phyloP scores from a whole-genome alignment of 768 basidiomycete species.

The Gloeostereum incarnatum region DNA sequence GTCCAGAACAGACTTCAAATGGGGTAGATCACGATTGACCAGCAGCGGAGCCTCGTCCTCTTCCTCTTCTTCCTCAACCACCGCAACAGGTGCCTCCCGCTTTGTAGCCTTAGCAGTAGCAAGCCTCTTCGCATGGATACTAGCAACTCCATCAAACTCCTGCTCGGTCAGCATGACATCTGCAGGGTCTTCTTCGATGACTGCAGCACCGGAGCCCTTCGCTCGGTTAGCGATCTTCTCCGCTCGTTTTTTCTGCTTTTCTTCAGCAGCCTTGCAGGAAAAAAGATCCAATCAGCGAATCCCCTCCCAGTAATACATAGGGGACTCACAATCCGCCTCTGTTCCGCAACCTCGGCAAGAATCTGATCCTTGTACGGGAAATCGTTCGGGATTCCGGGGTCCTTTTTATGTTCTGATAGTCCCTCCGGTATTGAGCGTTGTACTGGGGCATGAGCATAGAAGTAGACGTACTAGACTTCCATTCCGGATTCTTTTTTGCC shows the following conservation, averaged over 20 bases:
- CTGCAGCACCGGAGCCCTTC: constrained; percentile 12
- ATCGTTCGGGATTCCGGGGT: constrained; percentile 88
- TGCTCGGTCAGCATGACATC: constrained; percentile 34
- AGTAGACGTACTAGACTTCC: constrained; percentile 73
- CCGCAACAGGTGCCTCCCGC: constrained; percentile 16
- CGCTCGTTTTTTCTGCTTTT: constrained; percentile 58
- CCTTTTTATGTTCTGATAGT: constrained; percentile 63
- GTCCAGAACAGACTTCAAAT: constrained; percentile 59
- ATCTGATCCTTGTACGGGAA: constrained; percentile 95
- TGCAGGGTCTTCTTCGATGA: constrained; percentile 16
- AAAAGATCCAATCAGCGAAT: not conserved
- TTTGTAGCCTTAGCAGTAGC: constrained; percentile 23
- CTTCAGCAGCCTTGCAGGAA: constrained; percentile 56
- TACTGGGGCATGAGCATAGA: not conserved
- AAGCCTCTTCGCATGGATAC: constrained; percentile 30
- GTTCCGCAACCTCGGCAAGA: constrained; percentile 80
- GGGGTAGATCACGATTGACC: constrained; percentile 53
- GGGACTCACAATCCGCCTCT: constrained; percentile 57
- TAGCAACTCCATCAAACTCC: constrained; percentile 38
- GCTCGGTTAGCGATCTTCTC: constrained; percentile 40
- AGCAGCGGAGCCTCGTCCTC: constrained; percentile 51
- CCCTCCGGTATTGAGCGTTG: not conserved
- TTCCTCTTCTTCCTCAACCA: constrained; percentile 22
- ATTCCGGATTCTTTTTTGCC: constrained; percentile 71
- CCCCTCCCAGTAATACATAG: not conserved